Conservation (phyloP, 805 yeast genomes). For the Diddensiella caesifluorescens region DNA sequence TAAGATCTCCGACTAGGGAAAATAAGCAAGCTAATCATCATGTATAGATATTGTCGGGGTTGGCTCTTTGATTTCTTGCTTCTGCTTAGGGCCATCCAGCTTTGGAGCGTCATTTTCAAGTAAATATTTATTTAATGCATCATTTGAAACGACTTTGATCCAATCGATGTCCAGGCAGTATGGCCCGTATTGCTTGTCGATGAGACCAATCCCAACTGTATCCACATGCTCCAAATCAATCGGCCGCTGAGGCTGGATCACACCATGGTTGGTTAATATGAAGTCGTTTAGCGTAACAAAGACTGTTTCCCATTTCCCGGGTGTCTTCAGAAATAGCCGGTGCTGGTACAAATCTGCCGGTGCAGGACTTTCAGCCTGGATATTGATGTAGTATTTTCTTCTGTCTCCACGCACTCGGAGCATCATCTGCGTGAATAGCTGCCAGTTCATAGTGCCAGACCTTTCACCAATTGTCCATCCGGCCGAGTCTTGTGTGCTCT, state of each 20-base stretch:
- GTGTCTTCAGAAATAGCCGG: conserved; percentile 61
- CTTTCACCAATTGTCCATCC: background rate
- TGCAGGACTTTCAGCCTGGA: conserved; percentile 75
- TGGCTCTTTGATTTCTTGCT: no score
- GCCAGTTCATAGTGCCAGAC: conserved; percentile 56
- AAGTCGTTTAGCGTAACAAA: conserved; percentile 72
- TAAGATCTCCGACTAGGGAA: no score
- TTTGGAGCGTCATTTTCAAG: background rate
- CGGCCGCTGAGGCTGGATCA: conserved; percentile 49
- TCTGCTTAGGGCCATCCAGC: background rate
- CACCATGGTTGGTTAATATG: conserved; percentile 81
- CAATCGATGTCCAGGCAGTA: conserved; percentile 64
- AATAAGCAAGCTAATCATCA: no score
- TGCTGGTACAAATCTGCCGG: conserved; percentile 80
- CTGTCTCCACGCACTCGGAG: conserved; percentile 68
- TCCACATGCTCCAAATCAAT: conserved; percentile 61
- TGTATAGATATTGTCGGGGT: no score
- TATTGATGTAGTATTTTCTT: conserved; percentile 69
- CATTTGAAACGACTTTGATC: conserved; percentile 51
- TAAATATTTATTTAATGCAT: background rate
- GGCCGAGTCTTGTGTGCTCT: conserved; percentile 24
- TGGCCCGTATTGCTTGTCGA: conserved; percentile 76
- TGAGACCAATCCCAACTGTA: conserved; percentile 71
- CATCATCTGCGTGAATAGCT: conserved; percentile 54
- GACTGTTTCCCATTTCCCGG: conserved; percentile 81